A percentile compares a stretch with the other conserved stretches of the same genome.
These are phyloP conservation scores for Austroboletus rostrupii DNA, from an alignment of 1,284 basidiomycete genomes.

Conservation along the genomic window DNA sequence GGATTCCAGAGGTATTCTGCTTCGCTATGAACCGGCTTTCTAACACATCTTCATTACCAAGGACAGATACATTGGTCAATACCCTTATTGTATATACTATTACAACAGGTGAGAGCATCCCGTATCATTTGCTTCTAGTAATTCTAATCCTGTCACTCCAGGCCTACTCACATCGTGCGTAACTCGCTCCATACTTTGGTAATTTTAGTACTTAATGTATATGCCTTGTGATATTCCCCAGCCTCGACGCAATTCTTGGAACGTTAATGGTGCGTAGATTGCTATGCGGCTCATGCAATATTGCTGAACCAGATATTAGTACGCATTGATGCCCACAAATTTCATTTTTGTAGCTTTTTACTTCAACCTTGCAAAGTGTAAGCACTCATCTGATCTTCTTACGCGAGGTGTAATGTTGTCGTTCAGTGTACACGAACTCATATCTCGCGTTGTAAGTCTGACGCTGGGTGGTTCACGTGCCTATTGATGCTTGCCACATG, in stretches of 20 bases:
- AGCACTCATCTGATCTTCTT: background rate
- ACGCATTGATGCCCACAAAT: constrained; percentile 17
- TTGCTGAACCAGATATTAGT: constrained; percentile 9
- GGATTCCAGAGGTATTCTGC: constrained; percentile 37
- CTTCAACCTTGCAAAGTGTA: constrained; percentile 20
- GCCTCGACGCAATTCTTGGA: constrained; percentile 44
- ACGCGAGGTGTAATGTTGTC: background rate
- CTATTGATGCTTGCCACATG: background rate
- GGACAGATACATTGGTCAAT: constrained; percentile 43
- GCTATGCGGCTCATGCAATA: background rate
- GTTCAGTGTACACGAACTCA: constrained; percentile 18
- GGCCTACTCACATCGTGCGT: constrained; percentile 45
- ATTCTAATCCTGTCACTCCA: constrained; percentile 8
- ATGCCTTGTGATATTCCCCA: constrained; percentile 15
- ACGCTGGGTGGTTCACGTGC: background rate
- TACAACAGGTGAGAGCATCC: constrained; percentile 38
- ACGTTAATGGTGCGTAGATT: constrained; percentile 34
- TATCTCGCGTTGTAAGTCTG: constrained; percentile 17
- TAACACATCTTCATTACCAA: constrained; percentile 14
- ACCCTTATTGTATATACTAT: constrained; percentile 43
- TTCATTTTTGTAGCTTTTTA: constrained; percentile 21
- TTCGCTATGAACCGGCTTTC: background rate
- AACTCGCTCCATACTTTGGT: background rate
- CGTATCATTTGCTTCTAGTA: background rate
- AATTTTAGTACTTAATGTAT: background rate